Evolutionary conservation across 768 basidiomycete species (phyloP).

Genomic region (Sarcodon sp.): DNA sequence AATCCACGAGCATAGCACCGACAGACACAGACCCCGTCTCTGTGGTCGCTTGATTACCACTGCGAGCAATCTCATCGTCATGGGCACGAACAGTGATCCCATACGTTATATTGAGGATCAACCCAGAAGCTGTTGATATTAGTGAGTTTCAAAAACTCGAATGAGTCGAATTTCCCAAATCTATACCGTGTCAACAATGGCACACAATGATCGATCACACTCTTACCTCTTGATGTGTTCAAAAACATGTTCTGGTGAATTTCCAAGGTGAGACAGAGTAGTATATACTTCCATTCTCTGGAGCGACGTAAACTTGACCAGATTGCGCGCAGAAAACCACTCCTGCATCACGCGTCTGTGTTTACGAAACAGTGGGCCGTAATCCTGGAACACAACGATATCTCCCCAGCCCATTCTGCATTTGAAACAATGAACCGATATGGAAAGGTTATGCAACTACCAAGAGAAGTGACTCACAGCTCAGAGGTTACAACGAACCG

Average conservation of each 20-base stretch:
- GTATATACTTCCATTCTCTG: slow-evolving; percentile 14
- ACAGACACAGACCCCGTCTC: slow-evolving; percentile 8
- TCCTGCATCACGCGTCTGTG: slow-evolving; percentile 12
- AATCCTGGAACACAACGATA: slow-evolving; percentile 7
- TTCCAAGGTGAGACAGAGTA: slow-evolving; percentile 14
- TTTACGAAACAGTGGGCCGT: slow-evolving; percentile 10
- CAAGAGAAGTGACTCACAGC: slow-evolving; percentile 7
- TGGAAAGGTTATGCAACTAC: too few species aligned
- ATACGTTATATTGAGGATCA: slow-evolving; percentile 19
- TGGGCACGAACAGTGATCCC: slow-evolving; percentile 16
- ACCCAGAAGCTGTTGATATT: slow-evolving; percentile 3
- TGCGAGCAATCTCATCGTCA: slow-evolving; percentile 15
- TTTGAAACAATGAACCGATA: too few species aligned
- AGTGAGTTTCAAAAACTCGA: background rate
- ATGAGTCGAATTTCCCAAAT: slow-evolving; percentile 7
- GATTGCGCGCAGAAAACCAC: slow-evolving; percentile 3
- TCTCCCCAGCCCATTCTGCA: slow-evolving; percentile 12
- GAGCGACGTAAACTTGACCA: slow-evolving; percentile 10
- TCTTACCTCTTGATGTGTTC: slow-evolving; percentile 14
- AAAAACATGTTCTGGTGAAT: slow-evolving; percentile 13
- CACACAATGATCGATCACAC: background rate
- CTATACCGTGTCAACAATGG: slow-evolving; percentile 7
- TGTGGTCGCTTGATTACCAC: slow-evolving; percentile 13
- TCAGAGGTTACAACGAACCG: slow-evolving; percentile 10
- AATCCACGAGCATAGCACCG: slow-evolving; percentile 18